Conservation (phyloP, 2,329 filamentous ascomycete genomes). For the Colletotrichum siamense region DNA sequence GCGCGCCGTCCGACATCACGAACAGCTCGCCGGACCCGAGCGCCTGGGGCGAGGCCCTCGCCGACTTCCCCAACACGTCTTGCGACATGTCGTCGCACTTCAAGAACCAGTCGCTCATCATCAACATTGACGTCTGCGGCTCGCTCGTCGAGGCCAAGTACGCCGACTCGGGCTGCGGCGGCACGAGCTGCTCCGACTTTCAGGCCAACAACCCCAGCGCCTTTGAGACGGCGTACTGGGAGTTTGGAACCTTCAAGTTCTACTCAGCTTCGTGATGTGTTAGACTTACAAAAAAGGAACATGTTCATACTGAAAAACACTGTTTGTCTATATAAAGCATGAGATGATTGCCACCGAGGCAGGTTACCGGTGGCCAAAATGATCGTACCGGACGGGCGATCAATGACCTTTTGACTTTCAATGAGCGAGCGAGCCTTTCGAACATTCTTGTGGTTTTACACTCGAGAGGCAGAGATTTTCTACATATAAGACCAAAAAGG, state of each 20-base stretch:
- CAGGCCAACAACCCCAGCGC: constrained; percentile 61
- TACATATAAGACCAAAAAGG: neutral
- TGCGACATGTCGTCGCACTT: constrained; percentile 67
- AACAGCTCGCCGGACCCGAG: constrained; percentile 61
- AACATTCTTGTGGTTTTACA: neutral
- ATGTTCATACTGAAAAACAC: neutral
- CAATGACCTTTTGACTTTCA: neutral
- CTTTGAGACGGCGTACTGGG: constrained; percentile 69
- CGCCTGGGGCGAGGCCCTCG: constrained; percentile 65
- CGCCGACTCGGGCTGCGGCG: constrained; percentile 49
- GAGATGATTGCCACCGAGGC: neutral
- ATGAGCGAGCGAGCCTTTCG: neutral
- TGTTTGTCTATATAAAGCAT: neutral
- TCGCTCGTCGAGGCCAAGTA: constrained; percentile 55
- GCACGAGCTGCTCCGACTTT: constrained; percentile 57
- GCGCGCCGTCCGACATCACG: constrained; percentile 58
- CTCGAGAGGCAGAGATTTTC: neutral
- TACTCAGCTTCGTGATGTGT: constrained; percentile 43
- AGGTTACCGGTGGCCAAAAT: neutral
- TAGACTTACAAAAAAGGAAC: neutral
- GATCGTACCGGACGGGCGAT: neutral
- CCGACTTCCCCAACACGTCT: constrained; percentile 69
- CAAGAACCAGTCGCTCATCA: constrained; percentile 68
- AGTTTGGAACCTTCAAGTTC: constrained; percentile 65
- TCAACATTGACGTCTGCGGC: constrained; percentile 71